Conservation (phyloP, 257 asterid species). For the Jacaranda mimosifolia region DNA sequence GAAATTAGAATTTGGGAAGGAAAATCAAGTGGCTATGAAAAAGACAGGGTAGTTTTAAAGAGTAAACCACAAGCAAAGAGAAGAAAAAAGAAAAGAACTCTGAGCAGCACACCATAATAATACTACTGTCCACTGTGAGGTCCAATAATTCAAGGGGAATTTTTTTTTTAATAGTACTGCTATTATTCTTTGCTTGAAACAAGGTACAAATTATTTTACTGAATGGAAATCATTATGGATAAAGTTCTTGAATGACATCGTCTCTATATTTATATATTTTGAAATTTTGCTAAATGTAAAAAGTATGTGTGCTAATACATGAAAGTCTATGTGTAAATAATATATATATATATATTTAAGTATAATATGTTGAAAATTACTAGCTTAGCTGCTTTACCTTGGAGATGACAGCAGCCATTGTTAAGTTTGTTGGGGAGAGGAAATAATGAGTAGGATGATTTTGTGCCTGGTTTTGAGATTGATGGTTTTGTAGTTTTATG, state of each 20-base stretch:
- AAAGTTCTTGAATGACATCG: too few relatives aligned
- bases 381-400: background rate
- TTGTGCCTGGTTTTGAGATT: constrained; percentile 27
- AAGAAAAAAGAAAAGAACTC: background rate
- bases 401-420: constrained; percentile 26
- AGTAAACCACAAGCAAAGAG: constrained; percentile 24
- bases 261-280: too few relatives aligned
- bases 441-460: background rate
- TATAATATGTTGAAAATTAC: background rate
- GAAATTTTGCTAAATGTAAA: too few relatives aligned
- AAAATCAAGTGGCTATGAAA: constrained; percentile 43
- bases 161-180: background rate
- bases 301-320: too few relatives aligned
- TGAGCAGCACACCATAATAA: background rate
- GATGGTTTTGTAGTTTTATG: constrained; percentile 17
- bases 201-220: background rate
- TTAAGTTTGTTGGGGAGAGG: background rate
- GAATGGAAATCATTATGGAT: background rate
- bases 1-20: constrained; percentile 12
- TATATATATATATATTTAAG: too few relatives aligned
- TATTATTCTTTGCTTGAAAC: constrained; percentile 26
- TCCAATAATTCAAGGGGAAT: constrained; percentile 1
- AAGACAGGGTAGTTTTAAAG: constrained; percentile 37
- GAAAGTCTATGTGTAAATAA: too few relatives aligned
- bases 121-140: background rate